Percentiles rank a stretch among this genome's conserved stretches.
phyloP scores from a whole-genome alignment of 345 rosid genomes.

The Isatis tinctoria region DNA sequence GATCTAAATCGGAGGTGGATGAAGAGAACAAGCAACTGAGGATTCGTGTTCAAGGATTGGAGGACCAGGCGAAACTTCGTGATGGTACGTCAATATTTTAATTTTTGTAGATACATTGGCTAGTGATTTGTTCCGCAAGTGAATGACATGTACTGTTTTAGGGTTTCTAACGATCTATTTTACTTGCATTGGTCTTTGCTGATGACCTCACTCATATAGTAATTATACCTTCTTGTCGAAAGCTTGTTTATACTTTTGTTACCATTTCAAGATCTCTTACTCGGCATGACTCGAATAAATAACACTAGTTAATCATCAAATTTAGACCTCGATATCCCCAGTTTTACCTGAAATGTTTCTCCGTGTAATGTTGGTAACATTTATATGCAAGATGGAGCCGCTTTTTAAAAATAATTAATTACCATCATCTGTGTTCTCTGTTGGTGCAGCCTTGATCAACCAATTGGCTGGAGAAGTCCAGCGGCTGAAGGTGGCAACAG shows the following conservation, averaged over 20 bases:
- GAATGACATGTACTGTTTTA: not conserved
- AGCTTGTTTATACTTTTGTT: not conserved
- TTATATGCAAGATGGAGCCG: too few relatives aligned
- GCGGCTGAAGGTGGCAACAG: conserved; percentile 48
- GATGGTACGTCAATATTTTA: conserved; percentile 43
- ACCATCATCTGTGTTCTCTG: not conserved
- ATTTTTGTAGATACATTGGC: not conserved
- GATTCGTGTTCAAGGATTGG: conserved; percentile 52
- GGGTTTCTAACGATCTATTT: not conserved
- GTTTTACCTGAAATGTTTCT: too few relatives aligned
- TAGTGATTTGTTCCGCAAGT: not conserved
- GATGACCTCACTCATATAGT: not conserved
- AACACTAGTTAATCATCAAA: not conserved
- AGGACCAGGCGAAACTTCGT: conserved; percentile 54
- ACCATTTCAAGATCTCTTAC: not conserved
- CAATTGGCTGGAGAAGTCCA: conserved; percentile 60
- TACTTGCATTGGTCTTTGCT: not conserved
- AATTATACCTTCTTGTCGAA: not conserved
- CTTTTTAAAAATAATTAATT: too few relatives aligned
- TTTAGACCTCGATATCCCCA: too few relatives aligned
- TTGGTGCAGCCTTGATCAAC: conserved; percentile 52
- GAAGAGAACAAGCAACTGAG: conserved; percentile 25
- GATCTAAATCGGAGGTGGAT: not conserved
- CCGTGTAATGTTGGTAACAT: too few relatives aligned
- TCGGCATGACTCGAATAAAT: not conserved